Base-by-base conservation (phyloP, 768 basidiomycete genomes). In the Rhodotorula taiwanensis region DNA sequence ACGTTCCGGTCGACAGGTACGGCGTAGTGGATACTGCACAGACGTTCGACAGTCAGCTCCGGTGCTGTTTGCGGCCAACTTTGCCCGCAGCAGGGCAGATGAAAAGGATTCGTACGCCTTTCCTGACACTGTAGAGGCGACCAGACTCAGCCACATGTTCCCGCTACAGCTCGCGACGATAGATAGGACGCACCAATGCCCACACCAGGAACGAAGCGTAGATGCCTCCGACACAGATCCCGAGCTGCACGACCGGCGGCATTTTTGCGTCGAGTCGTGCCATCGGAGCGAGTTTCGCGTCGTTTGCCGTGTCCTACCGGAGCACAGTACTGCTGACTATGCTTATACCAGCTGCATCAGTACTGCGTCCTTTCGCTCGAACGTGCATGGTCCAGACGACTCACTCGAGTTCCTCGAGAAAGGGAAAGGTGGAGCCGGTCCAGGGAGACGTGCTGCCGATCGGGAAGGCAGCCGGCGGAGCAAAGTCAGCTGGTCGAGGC, bases 131-230 rank as follows among this genome's bases (percentile, higher is more conserved):
- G 49, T 7, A 14, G 90, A 39, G 16, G 88, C 48, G 93, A 83
- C 16, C 88, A 89, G 53, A 75, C 68, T 62, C 25, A 28, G 47
- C 44, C 52, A 52, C 52, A 31, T 41, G 14, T 55, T n/a, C 66
- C 42, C 64, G 39, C 71, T 18, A 39, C 9, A 20, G 49, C 53
- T 34, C n/a, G 33, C 30, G 56, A 44, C n/a, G 1, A 62, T 30
- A 55, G 44, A 16, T 18, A 61, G 10, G 36, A 39, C 63, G 36
- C n/a, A 73, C 60, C 31, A 58, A 74, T 5, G 69, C 73, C 73
- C 85, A 76, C 71, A 87, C 87, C 70, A 97, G 79, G 75, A 95
- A 97, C 81, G 91, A 91, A 28, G 86, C 83, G 74, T 98, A 98
- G 49, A 98, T 92, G 57, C 93, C 93, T 14, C 81, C 77, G 18